phyloP scores from a whole-genome alignment of 306 rosid genomes.

The Carpinus fangiana region DNA sequence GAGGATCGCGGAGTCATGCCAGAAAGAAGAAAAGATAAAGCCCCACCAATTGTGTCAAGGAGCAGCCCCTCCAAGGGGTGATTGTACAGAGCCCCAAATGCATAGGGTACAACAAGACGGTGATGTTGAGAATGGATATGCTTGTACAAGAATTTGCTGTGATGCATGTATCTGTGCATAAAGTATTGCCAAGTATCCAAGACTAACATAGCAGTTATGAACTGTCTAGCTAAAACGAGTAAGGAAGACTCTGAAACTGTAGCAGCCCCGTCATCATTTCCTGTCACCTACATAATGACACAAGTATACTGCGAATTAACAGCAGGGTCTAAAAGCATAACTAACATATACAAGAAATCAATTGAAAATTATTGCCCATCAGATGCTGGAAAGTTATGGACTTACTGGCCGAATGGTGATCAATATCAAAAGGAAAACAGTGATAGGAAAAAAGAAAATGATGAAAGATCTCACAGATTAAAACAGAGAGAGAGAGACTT shows the following conservation, averaged over 20 bases:
- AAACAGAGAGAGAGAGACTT: neutral
- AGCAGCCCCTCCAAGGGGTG: constrained; percentile 97
- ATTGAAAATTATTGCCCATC: neutral
- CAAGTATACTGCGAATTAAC: constrained; percentile 20
- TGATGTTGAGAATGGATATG: constrained; percentile 93
- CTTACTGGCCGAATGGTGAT: neutral
- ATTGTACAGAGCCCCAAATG: constrained; percentile 93
- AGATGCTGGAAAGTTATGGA: neutral
- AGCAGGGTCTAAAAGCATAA: constrained; percentile 21
- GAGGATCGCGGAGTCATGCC: constrained; percentile 90
- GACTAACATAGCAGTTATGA: constrained; percentile 78
- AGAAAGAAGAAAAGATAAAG: constrained; percentile 79
- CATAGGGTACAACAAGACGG: constrained; percentile 82
- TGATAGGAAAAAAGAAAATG: constrained; percentile 1
- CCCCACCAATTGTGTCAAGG: constrained; percentile 92
- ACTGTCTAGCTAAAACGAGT: constrained; percentile 58
- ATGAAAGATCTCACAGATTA: neutral
- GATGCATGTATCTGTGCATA: constrained; percentile 97
- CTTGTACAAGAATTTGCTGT: constrained; percentile 91
- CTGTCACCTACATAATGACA: constrained; percentile 60
- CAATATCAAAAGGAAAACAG: neutral
- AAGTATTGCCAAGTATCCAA: constrained; percentile 98
- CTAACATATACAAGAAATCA: neutral
- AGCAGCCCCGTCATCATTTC: constrained; percentile 42
- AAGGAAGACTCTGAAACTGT: constrained; percentile 45